Base-by-base conservation (phyloP, 2,329 filamentous ascomycete genomes). In the Reticulascus tulasneorum region DNA sequence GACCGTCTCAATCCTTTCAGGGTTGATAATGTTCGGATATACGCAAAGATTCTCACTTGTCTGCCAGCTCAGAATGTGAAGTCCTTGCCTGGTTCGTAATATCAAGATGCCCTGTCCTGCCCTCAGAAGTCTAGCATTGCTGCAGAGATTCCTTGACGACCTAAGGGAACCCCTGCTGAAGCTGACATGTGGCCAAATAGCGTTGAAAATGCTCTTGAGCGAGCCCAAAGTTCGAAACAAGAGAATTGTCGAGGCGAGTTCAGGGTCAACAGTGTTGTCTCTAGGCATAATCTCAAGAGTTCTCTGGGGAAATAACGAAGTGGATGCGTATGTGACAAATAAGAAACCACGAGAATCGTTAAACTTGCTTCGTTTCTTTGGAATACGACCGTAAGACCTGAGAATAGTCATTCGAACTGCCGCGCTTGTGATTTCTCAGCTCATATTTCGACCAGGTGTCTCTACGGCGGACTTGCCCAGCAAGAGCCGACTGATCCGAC, bases 11-110 rank as follows among this genome's bases (percentile, higher is more conserved):
- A 81, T 41, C 75, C 75, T 1, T 77, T 69, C 44, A 60, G 67
- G 31, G 44, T 64, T 15, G 69, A 81, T 67, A 72, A 73, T 2
- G 72, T 82, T 4, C 69, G 74, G 16, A 78, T 82, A 42, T 80
- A 79, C 42, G 77, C 77, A 22, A 81, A 81, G 55, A 75, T 81
- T 71, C 74, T 81, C 67, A 75, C 73, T 3, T 71, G 71, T 60
- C 72, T 75, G 42, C 77, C 77, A 1, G 73, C 76, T 10, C 73
- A 79, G 38, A 81, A 81, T 33, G 73, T 82, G 45, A 81, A 82
- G 49, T 68, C 73, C 13, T 66, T 81, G 56, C 77, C 77, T 48
- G 71, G 70, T 72, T n/a, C n/a, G n/a, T n/a, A n/a, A n/a, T n/a
- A n/a, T n/a, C n/a, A n/a, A n/a, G n/a, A n/a, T n/a, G n/a, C n/a